Evolutionary conservation across 164 flowering plant species (phyloP), one percentile per base, ranked within the genome.

Genomic region (Akebia trifoliata): DNA sequence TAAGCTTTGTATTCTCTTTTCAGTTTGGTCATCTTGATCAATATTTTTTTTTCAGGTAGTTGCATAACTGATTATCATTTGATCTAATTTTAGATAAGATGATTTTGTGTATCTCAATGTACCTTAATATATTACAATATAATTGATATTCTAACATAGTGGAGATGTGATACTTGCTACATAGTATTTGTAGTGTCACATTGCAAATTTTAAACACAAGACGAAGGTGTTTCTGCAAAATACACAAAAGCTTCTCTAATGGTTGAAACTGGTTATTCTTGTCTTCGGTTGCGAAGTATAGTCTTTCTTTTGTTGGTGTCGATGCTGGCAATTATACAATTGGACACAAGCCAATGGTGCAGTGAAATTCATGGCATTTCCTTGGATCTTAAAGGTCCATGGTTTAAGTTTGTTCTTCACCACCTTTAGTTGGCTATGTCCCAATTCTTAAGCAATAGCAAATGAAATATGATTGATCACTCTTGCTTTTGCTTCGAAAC

Each of bases 311-410:
- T 74, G 84, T 85, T 66, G 28, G 75, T 85, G 30, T 75, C 81
- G 10, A 86, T 87, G 56, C 75, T 93, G 29, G 71, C 81, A 4
- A 44, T 70, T 26, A n/a, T 85, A 87, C 80, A 93, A 93, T 50
- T 93, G 99, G 99, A 93, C 96, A 50, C 99, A 97, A 38, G 97
- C 99, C 6, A 97, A 93, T 53, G 99, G 97, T 54, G 96, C 99
- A 3, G 97, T 97, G 40, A 90, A 93, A 65, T 93, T 78, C 99
- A 87, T 63, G 99, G 99, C 71, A 90, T 93, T 90, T 90, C 97
- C n/a, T 69, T 93, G 72, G 86, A 87, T 72, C 84, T 93, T 89
- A 75, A 42, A 43, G 26, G 20, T 29, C 10, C 21, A 9, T 22
- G 21, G 14, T 20, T 21, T 6, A 32, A 10, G 24, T 32, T 21